A percentile compares a stretch with the other conserved stretches of the same genome.
Evolutionary conservation across 192 early-diverging fungal genomes (phyloP).

Genomic region (Coemansia sp.): DNA sequence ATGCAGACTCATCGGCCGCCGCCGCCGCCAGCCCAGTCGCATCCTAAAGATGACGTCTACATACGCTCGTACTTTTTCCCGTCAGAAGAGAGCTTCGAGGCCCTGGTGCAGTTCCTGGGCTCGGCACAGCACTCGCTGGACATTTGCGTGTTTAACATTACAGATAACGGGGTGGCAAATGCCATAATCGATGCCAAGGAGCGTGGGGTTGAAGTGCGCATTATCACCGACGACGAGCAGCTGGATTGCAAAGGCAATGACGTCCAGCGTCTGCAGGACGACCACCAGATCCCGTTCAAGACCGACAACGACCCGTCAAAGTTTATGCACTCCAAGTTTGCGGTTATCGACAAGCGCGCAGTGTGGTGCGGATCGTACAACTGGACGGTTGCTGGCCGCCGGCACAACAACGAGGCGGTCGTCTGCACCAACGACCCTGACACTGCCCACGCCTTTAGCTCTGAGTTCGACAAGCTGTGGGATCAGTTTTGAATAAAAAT

Average conservation of each 20-base stretch:
- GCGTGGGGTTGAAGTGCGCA: conserved; percentile 59
- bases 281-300: conserved; percentile 54
- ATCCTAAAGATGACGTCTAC: conserved; percentile 21
- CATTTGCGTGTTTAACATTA: conserved; percentile 71
- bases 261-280: conserved; percentile 51
- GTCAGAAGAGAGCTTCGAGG: conserved; percentile 59
- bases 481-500: conserved; percentile 30
- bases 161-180: conserved; percentile 68
- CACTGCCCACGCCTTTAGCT: conserved; percentile 57
- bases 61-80: conserved; percentile 59
- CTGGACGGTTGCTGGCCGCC: conserved; percentile 58
- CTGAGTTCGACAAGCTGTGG: conserved; percentile 67
- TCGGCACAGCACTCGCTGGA: conserved; percentile 60
- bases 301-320: conserved; percentile 45
- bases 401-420: conserved; percentile 67
- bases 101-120: conserved; percentile 55
- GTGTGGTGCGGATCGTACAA: conserved; percentile 62
- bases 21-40: conserved; percentile 7
- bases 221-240: conserved; percentile 71
- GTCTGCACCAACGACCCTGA: conserved; percentile 62
- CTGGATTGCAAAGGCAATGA: conserved; percentile 57
- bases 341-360: conserved; percentile 56
- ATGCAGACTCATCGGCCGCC: conserved; percentile 14
- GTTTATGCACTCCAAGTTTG: conserved; percentile 76
- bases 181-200: conserved; percentile 61